These are phyloP conservation scores for Gyrodon lividus DNA, from an alignment of 768 basidiomycete species.

Conservation along the genomic window DNA sequence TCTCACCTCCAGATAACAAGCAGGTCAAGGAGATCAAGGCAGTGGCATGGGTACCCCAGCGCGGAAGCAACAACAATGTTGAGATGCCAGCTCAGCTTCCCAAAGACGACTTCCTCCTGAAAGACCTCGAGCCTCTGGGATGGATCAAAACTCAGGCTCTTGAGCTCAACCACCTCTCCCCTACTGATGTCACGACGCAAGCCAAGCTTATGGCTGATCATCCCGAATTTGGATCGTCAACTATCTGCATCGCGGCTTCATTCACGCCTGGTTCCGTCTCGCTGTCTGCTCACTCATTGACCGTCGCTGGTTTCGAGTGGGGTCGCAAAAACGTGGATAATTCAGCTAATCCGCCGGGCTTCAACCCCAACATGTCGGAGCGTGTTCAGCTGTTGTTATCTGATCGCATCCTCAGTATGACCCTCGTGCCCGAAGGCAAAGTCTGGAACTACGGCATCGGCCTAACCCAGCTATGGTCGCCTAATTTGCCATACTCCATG, in stretches of 20 bases:
- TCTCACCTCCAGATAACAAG: conserved; percentile 91
- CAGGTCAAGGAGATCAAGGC: conserved; percentile 99
- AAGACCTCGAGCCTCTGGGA: conserved; percentile 92
- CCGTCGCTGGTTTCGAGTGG: conserved; percentile 96
- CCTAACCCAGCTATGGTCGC: conserved; percentile 87
- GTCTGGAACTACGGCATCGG: conserved; percentile 98
- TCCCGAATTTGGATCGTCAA: conserved; percentile 90
- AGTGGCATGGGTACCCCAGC: conserved; percentile 95
- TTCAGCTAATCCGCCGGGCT: conserved; percentile 83
- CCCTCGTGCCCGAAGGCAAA: conserved; percentile 88
- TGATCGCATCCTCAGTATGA: conserved; percentile 95
- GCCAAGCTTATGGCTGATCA: conserved; percentile 97
- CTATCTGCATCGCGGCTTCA: conserved; percentile 90
- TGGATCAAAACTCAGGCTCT: conserved; percentile 97
- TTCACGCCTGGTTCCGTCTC: conserved; percentile 99
- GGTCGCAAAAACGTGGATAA: conserved; percentile 91
- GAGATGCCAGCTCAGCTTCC: conserved; percentile 90
- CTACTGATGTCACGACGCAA: conserved; percentile 90
- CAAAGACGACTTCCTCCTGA: conserved; percentile 91
- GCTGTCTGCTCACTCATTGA: conserved; percentile 86
- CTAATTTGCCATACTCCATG: conserved; percentile 78
- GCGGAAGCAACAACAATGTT: conserved; percentile 91
- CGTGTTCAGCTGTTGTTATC: conserved; percentile 90
- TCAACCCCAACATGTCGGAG: conserved; percentile 99
- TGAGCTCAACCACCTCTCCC: conserved; percentile 89